A percentile compares a stretch with the other conserved stretches of the same genome.
Conservation (phyloP, 148 eudicot species). For the Vaccinium darrowii region DNA sequence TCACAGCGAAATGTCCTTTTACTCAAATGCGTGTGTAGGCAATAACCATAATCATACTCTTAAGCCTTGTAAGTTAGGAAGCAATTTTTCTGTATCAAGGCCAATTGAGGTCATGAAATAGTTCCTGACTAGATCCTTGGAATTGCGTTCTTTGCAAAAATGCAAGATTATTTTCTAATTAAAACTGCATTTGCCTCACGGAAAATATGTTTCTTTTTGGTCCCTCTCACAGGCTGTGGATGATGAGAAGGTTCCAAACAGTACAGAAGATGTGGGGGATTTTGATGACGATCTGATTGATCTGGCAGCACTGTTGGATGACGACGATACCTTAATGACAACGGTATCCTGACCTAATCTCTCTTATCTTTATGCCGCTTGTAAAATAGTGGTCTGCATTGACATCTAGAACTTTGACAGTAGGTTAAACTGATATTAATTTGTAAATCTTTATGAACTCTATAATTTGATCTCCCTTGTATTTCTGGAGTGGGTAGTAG, state of each 20-base stretch:
- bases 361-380: not conserved
- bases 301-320: conserved; percentile 43
- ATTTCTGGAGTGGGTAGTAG: conserved; percentile 14
- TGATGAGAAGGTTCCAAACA: conserved; percentile 28
- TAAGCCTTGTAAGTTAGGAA: not conserved
- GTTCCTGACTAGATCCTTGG: not conserved
- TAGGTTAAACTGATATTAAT: conserved; percentile 13
- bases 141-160: not conserved
- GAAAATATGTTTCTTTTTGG: not conserved
- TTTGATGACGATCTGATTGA: conserved; percentile 54
- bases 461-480: conserved; percentile 1
- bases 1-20: not conserved
- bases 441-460: conserved; percentile 6
- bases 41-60: not conserved
- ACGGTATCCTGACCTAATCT: conserved; percentile 19
- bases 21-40: not conserved
- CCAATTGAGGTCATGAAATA: not conserved
- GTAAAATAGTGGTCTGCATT: conserved; percentile 11
- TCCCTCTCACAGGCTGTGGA: conserved; percentile 35
- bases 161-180: not conserved
- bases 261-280: conserved; percentile 36
- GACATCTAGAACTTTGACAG: conserved; percentile 10
- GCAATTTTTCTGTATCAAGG: not conserved
- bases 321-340: conserved; percentile 56
- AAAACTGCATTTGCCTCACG: not conserved